phyloP scores from a whole-genome alignment of 2,329 filamentous ascomycete species.

The Phyllosticta capitalensis region DNA sequence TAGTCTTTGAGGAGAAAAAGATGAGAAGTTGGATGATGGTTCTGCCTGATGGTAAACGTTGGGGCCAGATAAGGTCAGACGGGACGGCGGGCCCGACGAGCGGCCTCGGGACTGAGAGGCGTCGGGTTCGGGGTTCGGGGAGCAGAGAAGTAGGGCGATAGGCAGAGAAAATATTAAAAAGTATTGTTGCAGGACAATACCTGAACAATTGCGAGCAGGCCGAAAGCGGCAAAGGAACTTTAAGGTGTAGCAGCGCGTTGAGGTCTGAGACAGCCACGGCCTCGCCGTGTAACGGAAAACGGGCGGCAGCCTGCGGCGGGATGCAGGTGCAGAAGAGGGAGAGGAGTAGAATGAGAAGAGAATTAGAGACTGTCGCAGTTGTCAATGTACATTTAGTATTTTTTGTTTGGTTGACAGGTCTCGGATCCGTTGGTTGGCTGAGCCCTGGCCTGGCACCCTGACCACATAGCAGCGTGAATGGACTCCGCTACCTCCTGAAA shows the following conservation, averaged over 20 bases:
- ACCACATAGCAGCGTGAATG: background rate
- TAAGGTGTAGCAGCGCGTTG: background rate
- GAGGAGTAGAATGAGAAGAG: background rate
- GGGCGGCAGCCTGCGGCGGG: background rate
- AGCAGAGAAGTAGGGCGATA: background rate
- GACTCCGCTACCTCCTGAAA: conserved; percentile 4
- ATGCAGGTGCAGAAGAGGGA: background rate
- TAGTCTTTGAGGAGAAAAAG: background rate
- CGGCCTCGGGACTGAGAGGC: background rate
- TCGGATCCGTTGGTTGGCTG: too few relatives aligned
- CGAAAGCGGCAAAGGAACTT: background rate
- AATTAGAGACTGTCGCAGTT: background rate
- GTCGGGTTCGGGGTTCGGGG: background rate
- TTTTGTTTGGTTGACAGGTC: too few relatives aligned
- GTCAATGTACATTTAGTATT: too few relatives aligned
- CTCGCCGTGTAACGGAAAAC: background rate
- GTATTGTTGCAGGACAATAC: background rate
- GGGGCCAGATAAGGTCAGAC: background rate
- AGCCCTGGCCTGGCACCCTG: background rate
- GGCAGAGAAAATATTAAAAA: too few relatives aligned
- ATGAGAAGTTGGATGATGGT: background rate
- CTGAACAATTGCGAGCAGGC: background rate
- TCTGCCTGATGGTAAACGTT: background rate
- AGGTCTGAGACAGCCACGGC: background rate
- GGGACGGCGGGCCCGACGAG: background rate